Evolutionary conservation across 139 green algal species (phyloP).

Genomic region (Asterochloris erici): DNA sequence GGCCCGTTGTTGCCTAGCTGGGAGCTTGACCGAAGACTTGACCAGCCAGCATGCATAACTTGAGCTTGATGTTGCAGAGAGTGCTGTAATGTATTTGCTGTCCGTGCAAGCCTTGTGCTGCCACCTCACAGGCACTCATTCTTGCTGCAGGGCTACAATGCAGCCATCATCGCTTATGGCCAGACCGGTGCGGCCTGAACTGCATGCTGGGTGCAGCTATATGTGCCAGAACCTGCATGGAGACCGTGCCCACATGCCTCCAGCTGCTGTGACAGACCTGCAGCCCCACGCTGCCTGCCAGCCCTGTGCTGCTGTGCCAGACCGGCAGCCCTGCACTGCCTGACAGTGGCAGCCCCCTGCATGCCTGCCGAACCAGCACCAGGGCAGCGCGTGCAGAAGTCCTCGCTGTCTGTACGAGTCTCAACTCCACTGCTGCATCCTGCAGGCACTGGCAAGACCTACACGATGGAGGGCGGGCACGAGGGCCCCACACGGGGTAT

Average conservation of each 20-base stretch:
- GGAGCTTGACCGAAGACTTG: too few relatives aligned
- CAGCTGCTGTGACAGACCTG: too few relatives aligned
- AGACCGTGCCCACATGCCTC: too few relatives aligned
- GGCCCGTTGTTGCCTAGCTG: too few relatives aligned
- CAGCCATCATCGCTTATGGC: conserved; percentile 88
- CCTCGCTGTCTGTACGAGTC: too few relatives aligned
- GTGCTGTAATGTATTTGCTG: neutral
- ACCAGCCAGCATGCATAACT: neutral
- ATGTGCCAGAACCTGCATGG: too few relatives aligned
- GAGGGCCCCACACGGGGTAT: conserved; percentile 66
- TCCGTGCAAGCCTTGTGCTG: neutral
- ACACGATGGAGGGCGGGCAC: conserved; percentile 85
- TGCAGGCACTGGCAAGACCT: conserved; percentile 78
- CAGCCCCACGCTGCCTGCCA: too few relatives aligned
- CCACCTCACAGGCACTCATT: neutral
- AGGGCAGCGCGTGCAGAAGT: too few relatives aligned
- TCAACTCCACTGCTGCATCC: neutral
- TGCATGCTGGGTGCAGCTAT: too few relatives aligned
- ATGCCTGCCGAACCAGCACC: too few relatives aligned
- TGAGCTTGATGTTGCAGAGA: neutral
- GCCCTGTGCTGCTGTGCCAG: conserved; percentile 22
- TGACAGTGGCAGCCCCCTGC: too few relatives aligned
- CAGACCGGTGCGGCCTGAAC: conserved; percentile 49
- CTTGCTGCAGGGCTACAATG: conserved; percentile 85
- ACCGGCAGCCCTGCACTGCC: too few relatives aligned